Evolutionary conservation across 2,329 filamentous ascomycete species (phyloP).

Genomic region (Colletotrichum siamense): DNA sequence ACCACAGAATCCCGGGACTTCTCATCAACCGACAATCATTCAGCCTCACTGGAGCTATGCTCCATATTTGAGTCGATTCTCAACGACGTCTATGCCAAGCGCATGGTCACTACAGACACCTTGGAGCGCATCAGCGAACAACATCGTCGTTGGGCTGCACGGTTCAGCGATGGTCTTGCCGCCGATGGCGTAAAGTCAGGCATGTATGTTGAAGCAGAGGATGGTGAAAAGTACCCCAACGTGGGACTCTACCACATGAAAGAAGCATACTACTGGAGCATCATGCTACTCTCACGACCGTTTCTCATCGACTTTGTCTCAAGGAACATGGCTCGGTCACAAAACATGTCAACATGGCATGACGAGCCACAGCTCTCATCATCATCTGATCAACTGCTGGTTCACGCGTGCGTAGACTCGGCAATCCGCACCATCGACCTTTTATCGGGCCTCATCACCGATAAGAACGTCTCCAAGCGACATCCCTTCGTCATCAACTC

Average conservation of each 20-base stretch:
- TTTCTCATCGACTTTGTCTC: constrained; percentile 37
- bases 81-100: constrained; percentile 37
- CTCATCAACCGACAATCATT: constrained; percentile 24
- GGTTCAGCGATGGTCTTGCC: constrained; percentile 21
- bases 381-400: constrained; percentile 28
- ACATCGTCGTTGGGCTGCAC: constrained; percentile 30
- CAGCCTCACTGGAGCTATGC: constrained; percentile 35
- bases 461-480: constrained; percentile 40
- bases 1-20: constrained; percentile 33
- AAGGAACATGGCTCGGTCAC: constrained; percentile 6
- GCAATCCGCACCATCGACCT: constrained; percentile 42
- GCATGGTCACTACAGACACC: constrained; percentile 30
- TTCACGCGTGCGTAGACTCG: constrained; percentile 39
- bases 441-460: constrained; percentile 37
- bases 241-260: constrained; percentile 37
- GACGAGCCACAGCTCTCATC: background rate
- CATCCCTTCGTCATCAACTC: constrained; percentile 51
- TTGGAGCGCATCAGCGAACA: constrained; percentile 30
- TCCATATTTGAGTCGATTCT: constrained; percentile 41
- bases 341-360: background rate
- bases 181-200: constrained; percentile 22
- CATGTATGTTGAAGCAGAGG: constrained; percentile 13
- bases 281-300: constrained; percentile 41
- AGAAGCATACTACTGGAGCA: constrained; percentile 41
- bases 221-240: constrained; percentile 26